phyloP scores from a whole-genome alignment of 164 flowering plant species.

The Brasenia schreberi region DNA sequence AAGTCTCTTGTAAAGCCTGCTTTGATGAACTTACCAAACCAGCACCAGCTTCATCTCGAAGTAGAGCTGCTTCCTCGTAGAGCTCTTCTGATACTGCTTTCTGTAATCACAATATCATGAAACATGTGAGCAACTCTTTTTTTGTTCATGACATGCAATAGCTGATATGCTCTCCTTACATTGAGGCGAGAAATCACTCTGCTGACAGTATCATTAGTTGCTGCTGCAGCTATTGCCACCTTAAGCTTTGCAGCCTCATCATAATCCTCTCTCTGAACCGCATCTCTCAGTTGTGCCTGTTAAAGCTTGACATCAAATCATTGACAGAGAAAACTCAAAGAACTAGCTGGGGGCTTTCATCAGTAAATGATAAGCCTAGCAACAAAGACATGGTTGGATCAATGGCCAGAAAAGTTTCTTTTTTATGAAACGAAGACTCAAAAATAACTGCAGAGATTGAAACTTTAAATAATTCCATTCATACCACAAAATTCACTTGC shows the following conservation, averaged over 20 bases:
- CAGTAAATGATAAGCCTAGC: neutral
- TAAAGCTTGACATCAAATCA: neutral
- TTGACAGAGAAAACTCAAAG: neutral
- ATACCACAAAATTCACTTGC: no score
- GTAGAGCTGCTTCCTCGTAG: slow-evolving; percentile 60
- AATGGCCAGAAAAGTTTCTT: no score
- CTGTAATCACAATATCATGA: slow-evolving; percentile 24
- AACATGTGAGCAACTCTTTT: no score
- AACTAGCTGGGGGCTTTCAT: neutral
- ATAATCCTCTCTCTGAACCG: slow-evolving; percentile 60
- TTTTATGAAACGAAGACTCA: no score
- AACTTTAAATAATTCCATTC: no score
- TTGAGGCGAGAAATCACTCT: slow-evolving; percentile 52
- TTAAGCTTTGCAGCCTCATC: slow-evolving; percentile 83
- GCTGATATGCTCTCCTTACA: slow-evolving; percentile 22
- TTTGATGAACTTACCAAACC: slow-evolving; percentile 64
- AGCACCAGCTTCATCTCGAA: slow-evolving; percentile 79
- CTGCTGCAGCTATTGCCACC: slow-evolving; percentile 88
- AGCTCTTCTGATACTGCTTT: slow-evolving; percentile 67
- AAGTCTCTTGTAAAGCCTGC: neutral
- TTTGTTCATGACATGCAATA: neutral
- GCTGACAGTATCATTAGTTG: slow-evolving; percentile 72
- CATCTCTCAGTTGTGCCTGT: slow-evolving; percentile 66
- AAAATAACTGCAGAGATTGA: no score
- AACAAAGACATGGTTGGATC: neutral